Evolutionary conservation across 352 stramenopile species (phyloP).

Genomic region (Phytophthora sp.): DNA sequence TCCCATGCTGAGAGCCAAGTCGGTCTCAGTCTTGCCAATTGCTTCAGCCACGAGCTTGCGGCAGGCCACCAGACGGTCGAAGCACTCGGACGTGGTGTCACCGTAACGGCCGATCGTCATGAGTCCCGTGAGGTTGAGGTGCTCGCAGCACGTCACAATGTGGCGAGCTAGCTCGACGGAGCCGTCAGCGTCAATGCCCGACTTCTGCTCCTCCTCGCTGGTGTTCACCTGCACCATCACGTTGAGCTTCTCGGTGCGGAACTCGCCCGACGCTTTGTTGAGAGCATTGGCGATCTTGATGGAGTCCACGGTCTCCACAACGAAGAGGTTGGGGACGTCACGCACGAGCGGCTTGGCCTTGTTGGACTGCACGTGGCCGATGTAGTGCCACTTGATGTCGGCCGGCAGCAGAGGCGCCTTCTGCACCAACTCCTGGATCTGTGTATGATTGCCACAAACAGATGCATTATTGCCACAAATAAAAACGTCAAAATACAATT

Average conservation of each 20-base stretch:
- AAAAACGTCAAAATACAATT: not conserved
- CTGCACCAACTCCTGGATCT: constrained; percentile 96
- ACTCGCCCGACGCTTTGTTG: constrained; percentile 85
- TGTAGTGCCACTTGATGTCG: constrained; percentile 98
- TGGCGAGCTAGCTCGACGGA: constrained; percentile 82
- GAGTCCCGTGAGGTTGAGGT: constrained; percentile 94
- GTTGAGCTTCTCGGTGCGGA: constrained; percentile 78
- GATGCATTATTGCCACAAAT: constrained; percentile 13
- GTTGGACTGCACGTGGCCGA: constrained; percentile 98
- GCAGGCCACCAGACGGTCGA: constrained; percentile 87
- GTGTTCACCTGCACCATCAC: constrained; percentile 99
- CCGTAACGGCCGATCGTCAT: constrained; percentile 99
- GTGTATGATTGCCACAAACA: constrained; percentile 20
- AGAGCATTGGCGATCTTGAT: constrained; percentile 97
- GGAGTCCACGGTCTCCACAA: constrained; percentile 97
- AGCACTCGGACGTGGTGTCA: constrained; percentile 92
- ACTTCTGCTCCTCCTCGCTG: constrained; percentile 98
- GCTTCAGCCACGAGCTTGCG: constrained; percentile 72
- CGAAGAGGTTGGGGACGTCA: constrained; percentile 92
- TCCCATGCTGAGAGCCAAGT: constrained; percentile 97
- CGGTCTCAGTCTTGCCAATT: constrained; percentile 60
- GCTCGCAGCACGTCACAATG: constrained; percentile 90
- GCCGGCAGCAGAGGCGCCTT: constrained; percentile 91
- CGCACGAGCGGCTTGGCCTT: constrained; percentile 95
- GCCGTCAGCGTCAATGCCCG: constrained; percentile 86